Base-by-base conservation (phyloP, 257 asterid species). In the Eustoma russellianum region DNA sequence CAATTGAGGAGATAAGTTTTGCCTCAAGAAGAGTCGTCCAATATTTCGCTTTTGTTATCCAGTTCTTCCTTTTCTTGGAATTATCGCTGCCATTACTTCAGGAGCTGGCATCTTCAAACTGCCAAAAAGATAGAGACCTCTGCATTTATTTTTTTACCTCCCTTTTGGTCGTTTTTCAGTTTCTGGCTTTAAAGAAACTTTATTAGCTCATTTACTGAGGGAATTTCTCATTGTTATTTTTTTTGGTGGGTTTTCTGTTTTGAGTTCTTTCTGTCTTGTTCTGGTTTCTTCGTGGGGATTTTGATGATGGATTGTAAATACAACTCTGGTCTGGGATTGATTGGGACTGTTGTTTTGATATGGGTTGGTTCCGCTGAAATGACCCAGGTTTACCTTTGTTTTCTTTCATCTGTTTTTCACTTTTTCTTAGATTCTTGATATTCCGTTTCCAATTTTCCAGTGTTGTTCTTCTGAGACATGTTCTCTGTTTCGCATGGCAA, bases 351-450 rank as follows among this genome's bases (percentile, higher is more conserved):
- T 74, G 96, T 87, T 53, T 41, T 87, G 51, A 81, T 83, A 68
- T 87, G 96, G 94, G 96, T 87, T 59, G 63, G 86, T 65, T 73
- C 89, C 47, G 94, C 96, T 6, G 96, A 87, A 77, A 66, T 84
- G 71, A 87, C 96, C n/a, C 93, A 81, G 96, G 96, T 86, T 43
- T 19, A 57, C 30, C 30, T 24, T 24, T 24, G 30, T 4, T 24
- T 24, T 24, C 30, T 24, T 24, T 24, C 30, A 2, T 24, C 30
- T 24, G 3, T 24, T 24, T 24, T 24, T 24, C 30, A 2, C 30
- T 24, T 24, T 24, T 24, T 24, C 30, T 24, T 24, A 24, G 30
- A 24, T 24, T 24, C 30, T 24, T 24, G 30, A 24, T 24, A 2
- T 24, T 24, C 30, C 30, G 2, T 24, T 24, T 24, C 30, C 30